These are phyloP conservation scores for Aspergillus chevalieri DNA, from an alignment of 2,329 filamentous ascomycete species.

Conservation along the genomic window DNA sequence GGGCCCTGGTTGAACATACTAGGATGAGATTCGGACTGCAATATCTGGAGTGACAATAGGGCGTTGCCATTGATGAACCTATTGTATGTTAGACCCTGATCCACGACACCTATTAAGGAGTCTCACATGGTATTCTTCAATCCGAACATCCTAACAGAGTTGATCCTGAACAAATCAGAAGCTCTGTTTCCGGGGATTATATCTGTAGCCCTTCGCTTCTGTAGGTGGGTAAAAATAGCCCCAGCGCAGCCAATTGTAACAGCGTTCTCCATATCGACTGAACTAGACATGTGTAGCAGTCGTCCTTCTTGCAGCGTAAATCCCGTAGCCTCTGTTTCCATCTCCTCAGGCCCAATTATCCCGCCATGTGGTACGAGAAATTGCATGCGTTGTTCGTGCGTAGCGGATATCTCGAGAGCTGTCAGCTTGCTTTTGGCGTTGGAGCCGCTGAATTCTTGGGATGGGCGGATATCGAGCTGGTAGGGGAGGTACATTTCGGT, in stretches of 20 bases:
- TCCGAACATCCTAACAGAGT: slow-evolving; percentile 67
- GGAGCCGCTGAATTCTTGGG: slow-evolving; percentile 66
- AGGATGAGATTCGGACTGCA: slow-evolving; percentile 75
- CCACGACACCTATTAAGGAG: not conserved
- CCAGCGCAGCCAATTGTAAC: slow-evolving; percentile 78
- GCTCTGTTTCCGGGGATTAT: slow-evolving; percentile 57
- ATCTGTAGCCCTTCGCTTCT: slow-evolving; percentile 59
- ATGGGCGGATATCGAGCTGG: slow-evolving; percentile 61
- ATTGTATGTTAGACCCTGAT: slow-evolving; percentile 13
- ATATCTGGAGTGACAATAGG: slow-evolving; percentile 73
- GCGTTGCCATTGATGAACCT: slow-evolving; percentile 82
- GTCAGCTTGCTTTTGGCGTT: slow-evolving; percentile 61
- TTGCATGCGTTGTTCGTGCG: slow-evolving; percentile 43
- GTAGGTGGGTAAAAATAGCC: slow-evolving; percentile 74
- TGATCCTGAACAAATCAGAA: slow-evolving; percentile 55
- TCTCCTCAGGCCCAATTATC: slow-evolving; percentile 37
- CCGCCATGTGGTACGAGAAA: slow-evolving; percentile 59
- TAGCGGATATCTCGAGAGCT: slow-evolving; percentile 49
- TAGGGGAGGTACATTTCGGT: slow-evolving; percentile 52
- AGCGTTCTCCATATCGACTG: slow-evolving; percentile 66
- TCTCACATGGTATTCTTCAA: slow-evolving; percentile 56
- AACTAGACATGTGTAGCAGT: slow-evolving; percentile 62
- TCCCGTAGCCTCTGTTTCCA: slow-evolving; percentile 35
- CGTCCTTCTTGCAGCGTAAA: slow-evolving; percentile 56
- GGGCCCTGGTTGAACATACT: slow-evolving; percentile 71